phyloP scores from a whole-genome alignment of 78 protist genomes.

The Dictyostelium intermedium region DNA sequence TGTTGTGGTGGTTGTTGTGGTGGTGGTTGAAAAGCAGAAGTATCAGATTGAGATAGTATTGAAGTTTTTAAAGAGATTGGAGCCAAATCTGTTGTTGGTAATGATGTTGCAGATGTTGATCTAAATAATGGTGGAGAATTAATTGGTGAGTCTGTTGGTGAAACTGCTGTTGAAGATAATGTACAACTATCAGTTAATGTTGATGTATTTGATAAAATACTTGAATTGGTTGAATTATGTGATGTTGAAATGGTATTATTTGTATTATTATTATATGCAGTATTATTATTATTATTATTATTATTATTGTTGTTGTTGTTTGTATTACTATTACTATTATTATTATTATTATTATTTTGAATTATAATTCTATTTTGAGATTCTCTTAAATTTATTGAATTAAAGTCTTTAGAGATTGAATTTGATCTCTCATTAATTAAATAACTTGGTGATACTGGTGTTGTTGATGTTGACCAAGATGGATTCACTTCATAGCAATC shows the following conservation, averaged over 20 bases:
- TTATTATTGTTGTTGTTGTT: too few relatives aligned
- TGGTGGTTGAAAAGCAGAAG: not conserved
- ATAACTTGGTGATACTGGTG: slow-evolving; percentile 38
- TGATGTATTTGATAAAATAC: not conserved
- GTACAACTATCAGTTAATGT: not conserved
- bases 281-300: slow-evolving; percentile 28
- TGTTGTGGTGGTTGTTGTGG: not conserved
- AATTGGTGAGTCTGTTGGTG: not conserved
- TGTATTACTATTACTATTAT: slow-evolving; percentile 55
- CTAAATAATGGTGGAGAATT: not conserved
- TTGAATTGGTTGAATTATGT: not conserved
- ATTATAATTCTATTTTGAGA: not conserved
- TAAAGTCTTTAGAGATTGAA: not conserved
- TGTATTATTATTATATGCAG: slow-evolving; percentile 36
- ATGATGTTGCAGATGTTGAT: not conserved
- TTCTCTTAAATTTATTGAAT: not conserved
- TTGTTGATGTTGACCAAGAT: slow-evolving; percentile 41
- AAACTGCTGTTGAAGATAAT: not conserved
- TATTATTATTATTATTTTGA: not conserved
- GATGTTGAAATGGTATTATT: slow-evolving; percentile 54
- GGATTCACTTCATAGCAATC: slow-evolving; percentile 48
- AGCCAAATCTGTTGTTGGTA: not conserved
- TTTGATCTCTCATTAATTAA: slow-evolving; percentile 10
- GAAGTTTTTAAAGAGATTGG: not conserved
- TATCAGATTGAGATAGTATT: not conserved